Base-by-base conservation (phyloP, 306 rosid species). In the Rosa multiflora region DNA sequence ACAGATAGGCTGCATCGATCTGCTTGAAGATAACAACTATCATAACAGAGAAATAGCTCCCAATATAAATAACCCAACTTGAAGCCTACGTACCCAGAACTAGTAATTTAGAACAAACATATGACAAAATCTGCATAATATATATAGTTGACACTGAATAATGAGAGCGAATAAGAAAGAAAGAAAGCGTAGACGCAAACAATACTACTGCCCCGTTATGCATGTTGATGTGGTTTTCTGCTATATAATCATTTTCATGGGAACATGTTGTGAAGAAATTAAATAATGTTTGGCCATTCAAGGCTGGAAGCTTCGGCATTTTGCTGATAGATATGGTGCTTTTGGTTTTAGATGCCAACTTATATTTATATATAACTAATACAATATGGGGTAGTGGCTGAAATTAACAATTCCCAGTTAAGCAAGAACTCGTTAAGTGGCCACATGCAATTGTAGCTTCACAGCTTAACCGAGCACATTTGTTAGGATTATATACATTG, bases 201-300 rank as follows among this genome's bases (percentile, higher is more conserved):
- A 46, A 43, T 40, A 67, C 29, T 76, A 81, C 47, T 72, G 63
- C 52, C 75, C 85, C 82, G 82, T 82, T 76, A 76, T 84, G 73
- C 32, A 72, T 58, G 66, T 42, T 62, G 43, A 46, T 37, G 39
- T 48, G 20, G 14, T 48, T 35, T 76, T 53, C 55, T 83, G 67
- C 4, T 51, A 15, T 51, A 20, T 67, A 51, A 74, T 51, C 17
- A n/a, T 64, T 73, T 67, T 58, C 73, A 64, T 82, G 90, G 88
- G 91, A 91, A 89, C 94, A 86, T 83, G 94, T 79, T 88, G 73
- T 70, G 76, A 68, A 77, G 40, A 76, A 76, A 73, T 69, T 76
- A 48, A 78, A 77, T 56, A 78, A 76, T 70, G 40, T 63, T 64
- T 70, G 71, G 67, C 80, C 44, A 43, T 83, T 72, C 48, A 74